Conservation (phyloP, 1,284 basidiomycete genomes). For the Leccinum angustisporum region DNA sequence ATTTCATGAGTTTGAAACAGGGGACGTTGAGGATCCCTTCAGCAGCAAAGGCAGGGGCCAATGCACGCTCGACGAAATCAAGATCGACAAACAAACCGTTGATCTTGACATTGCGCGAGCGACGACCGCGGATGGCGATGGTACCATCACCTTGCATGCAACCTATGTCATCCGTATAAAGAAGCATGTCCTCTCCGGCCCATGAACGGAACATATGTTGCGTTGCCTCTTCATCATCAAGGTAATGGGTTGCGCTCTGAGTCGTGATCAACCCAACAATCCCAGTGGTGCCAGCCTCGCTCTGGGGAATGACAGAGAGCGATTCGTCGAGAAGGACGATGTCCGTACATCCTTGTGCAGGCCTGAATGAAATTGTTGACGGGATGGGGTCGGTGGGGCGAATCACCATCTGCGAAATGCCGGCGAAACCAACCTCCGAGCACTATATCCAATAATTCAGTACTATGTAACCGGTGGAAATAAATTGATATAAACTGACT, state of each 20-base stretch:
- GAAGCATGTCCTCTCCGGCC: conserved; percentile 22
- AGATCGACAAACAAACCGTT: conserved; percentile 32
- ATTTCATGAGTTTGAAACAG: conserved; percentile 32
- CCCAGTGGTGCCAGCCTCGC: conserved; percentile 21
- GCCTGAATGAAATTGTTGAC: conserved; percentile 23
- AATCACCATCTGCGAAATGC: conserved; percentile 32
- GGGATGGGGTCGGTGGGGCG: conserved; percentile 28
- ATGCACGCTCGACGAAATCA: conserved; percentile 30
- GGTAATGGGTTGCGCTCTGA: conserved; percentile 28
- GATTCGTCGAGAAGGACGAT: conserved; percentile 29
- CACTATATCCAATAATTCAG: conserved; percentile 17
- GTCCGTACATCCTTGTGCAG: conserved; percentile 30
- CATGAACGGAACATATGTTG: conserved; percentile 31
- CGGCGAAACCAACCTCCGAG: conserved; percentile 34
- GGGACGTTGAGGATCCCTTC: conserved; percentile 12
- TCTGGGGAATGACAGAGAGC: conserved; percentile 19
- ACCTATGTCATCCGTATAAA: conserved; percentile 32
- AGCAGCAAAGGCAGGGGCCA: conserved; percentile 23
- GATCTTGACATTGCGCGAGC: conserved; percentile 31
- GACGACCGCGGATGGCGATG: conserved; percentile 28
- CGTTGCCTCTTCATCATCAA: conserved; percentile 29
- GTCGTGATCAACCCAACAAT: conserved; percentile 28
- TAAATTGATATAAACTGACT: conserved; percentile 14
- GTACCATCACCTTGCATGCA: conserved; percentile 31
- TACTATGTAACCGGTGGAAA: background rate